Percentiles rank a stretch among this genome's conserved stretches.
Evolutionary conservation across 2,329 filamentous ascomycete species (phyloP).

Genomic region (Scytalidium sp.): DNA sequence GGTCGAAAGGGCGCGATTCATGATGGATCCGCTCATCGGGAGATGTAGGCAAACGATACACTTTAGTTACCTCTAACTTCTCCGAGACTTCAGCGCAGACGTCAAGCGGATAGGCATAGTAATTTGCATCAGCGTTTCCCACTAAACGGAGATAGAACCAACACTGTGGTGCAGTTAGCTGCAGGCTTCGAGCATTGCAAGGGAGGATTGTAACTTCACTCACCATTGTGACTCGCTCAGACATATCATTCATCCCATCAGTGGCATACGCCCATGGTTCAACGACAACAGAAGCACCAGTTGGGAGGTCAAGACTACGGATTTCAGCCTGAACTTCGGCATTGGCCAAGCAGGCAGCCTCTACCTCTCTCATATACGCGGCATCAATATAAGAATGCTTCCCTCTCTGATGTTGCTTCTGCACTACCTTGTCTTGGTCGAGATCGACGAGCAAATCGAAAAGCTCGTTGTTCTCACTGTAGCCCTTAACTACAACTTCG

Average conservation of each 20-base stretch:
- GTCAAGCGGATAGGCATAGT: conserved; percentile 44
- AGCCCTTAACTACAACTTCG: too few species aligned
- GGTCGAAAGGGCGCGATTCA: conserved; percentile 22
- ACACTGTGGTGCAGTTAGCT: conserved; percentile 22
- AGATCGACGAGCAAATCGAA: conserved; percentile 31
- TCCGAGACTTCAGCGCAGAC: conserved; percentile 42
- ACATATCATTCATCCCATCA: conserved; percentile 51
- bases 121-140: conserved; percentile 28
- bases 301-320: conserved; percentile 38
- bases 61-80: conserved; percentile 40
- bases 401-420: conserved; percentile 32
- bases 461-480: conserved; percentile 28
- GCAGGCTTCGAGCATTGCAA: too few species aligned
- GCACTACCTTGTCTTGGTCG: conserved; percentile 14
- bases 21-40: conserved; percentile 30
- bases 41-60: conserved; percentile 27
- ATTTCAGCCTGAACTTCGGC: conserved; percentile 40
- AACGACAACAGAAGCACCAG: conserved; percentile 40
- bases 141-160: conserved; percentile 34
- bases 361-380: conserved; percentile 44
- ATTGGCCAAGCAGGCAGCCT: conserved; percentile 43
- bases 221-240: conserved; percentile 42
- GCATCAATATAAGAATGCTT: conserved; percentile 46
- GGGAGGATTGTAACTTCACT: too few species aligned
- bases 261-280: conserved; percentile 56